phyloP scores from a whole-genome alignment of 2,329 filamentous ascomycete genomes.

The Aureobasidium sp. region DNA sequence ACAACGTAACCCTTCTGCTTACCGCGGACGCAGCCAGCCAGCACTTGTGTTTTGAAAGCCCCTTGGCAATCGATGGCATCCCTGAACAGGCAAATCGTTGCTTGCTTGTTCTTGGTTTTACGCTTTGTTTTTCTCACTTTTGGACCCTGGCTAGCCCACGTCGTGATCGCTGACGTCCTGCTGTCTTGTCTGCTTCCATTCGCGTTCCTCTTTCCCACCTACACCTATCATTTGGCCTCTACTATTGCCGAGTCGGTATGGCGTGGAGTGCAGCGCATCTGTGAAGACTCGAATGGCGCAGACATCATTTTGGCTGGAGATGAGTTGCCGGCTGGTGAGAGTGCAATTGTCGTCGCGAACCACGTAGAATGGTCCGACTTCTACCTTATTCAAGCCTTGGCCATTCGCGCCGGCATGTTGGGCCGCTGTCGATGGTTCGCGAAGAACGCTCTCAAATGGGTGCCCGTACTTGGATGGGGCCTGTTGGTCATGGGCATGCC shows the following conservation, averaged over 20 bases:
- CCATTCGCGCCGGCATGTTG: slow-evolving; percentile 50
- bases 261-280: slow-evolving; percentile 52
- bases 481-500: slow-evolving; percentile 61
- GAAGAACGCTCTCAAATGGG: slow-evolving; percentile 52
- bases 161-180: slow-evolving; percentile 44
- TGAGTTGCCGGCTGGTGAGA: slow-evolving; percentile 46
- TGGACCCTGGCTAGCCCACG: slow-evolving; percentile 47
- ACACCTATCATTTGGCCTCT: slow-evolving; percentile 51
- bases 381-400: slow-evolving; percentile 56
- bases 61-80: slow-evolving; percentile 3
- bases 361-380: slow-evolving; percentile 58
- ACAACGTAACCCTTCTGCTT: slow-evolving; percentile 11
- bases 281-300: slow-evolving; percentile 48
- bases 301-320: slow-evolving; percentile 49
- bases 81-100: slow-evolving; percentile 4
- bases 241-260: slow-evolving; percentile 49
- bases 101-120: slow-evolving; percentile 35
- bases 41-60: not conserved
- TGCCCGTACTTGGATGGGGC: slow-evolving; percentile 58
- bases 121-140: slow-evolving; percentile 25
- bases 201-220: slow-evolving; percentile 34
- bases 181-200: slow-evolving; percentile 31
- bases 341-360: slow-evolving; percentile 54
- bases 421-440: slow-evolving; percentile 57
- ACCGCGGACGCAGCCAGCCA: not conserved